Evolutionary conservation across 352 stramenopile species (phyloP).

Genomic region (Phytopythium chamaehyphon): DNA sequence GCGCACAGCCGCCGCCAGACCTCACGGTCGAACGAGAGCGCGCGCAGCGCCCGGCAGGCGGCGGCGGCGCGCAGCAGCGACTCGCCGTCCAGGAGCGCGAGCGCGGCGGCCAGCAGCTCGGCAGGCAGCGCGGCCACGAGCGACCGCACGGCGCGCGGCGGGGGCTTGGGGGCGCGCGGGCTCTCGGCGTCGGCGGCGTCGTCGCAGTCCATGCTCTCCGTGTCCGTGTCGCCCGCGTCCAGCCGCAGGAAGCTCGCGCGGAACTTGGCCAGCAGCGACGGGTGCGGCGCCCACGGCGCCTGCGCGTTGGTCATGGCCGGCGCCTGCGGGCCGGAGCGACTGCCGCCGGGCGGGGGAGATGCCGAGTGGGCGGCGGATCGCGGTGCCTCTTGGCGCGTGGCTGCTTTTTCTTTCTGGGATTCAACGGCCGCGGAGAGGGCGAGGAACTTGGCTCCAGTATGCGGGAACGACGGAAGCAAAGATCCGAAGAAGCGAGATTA

Average conservation of each 20-base stretch:
- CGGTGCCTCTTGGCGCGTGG: no score
- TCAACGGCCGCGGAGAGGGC: no score
- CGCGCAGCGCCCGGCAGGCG: slow-evolving; percentile 38
- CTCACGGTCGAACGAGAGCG: slow-evolving; percentile 46
- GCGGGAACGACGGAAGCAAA: not conserved
- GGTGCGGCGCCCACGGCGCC: not conserved
- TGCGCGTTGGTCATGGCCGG: no score
- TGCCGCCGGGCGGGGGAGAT: no score
- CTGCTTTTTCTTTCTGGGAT: no score
- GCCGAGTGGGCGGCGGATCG: no score
- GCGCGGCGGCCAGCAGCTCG: slow-evolving; percentile 44
- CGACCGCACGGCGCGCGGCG: no score
- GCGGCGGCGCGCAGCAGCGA: slow-evolving; percentile 46
- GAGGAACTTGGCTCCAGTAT: not conserved
- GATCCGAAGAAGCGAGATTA: no score
- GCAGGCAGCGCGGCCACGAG: slow-evolving; percentile 43
- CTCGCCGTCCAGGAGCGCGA: slow-evolving; percentile 48
- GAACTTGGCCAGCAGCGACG: slow-evolving; percentile 25
- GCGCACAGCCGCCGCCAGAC: slow-evolving; percentile 71
- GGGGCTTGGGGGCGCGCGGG: not conserved
- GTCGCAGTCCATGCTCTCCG: slow-evolving; percentile 21
- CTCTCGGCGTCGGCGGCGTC: slow-evolving; percentile 3
- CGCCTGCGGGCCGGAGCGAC: no score
- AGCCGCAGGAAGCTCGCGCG: slow-evolving; percentile 17
- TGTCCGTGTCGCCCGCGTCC: slow-evolving; percentile 31